Evolutionary conservation across 2,329 filamentous ascomycete genomes (phyloP).

Genomic region (Podosphaera xanthii): DNA sequence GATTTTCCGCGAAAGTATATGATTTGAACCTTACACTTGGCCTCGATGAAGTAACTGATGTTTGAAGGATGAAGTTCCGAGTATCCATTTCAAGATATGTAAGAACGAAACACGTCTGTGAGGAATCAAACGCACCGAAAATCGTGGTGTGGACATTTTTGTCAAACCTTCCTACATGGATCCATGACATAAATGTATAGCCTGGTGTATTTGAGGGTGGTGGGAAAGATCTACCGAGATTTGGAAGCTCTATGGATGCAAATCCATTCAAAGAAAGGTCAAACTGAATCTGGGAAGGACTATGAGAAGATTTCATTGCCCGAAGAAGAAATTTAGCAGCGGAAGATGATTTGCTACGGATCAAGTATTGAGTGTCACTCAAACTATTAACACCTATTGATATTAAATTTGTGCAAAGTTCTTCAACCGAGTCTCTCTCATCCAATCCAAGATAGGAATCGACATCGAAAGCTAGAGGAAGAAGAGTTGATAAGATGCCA

Average conservation of each 20-base stretch:
- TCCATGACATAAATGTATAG: constrained; percentile 80
- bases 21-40: constrained; percentile 90
- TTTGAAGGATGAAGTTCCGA: constrained; percentile 84
- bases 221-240: constrained; percentile 67
- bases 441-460: constrained; percentile 26
- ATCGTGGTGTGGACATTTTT: constrained; percentile 70
- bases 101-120: constrained; percentile 80
- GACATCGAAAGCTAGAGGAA: constrained; percentile 35
- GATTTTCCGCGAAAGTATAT: constrained; percentile 46
- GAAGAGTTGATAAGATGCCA: constrained; percentile 42
- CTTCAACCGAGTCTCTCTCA: constrained; percentile 36
- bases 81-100: constrained; percentile 88
- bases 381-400: constrained; percentile 55
- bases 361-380: constrained; percentile 61
- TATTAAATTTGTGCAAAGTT: constrained; percentile 47
- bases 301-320: constrained; percentile 50
- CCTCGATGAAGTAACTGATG: constrained; percentile 63
- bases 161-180: constrained; percentile 74
- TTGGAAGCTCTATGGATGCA: constrained; percentile 72
- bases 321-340: constrained; percentile 49
- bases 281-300: constrained; percentile 77
- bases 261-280: constrained; percentile 75
- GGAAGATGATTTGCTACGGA: constrained; percentile 27
- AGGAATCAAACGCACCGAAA: constrained; percentile 82
- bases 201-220: constrained; percentile 51